A percentile compares a stretch with the other conserved stretches of the same genome.
Conservation (phyloP, 768 basidiomycete genomes). For the Coprinellus micaceus region DNA sequence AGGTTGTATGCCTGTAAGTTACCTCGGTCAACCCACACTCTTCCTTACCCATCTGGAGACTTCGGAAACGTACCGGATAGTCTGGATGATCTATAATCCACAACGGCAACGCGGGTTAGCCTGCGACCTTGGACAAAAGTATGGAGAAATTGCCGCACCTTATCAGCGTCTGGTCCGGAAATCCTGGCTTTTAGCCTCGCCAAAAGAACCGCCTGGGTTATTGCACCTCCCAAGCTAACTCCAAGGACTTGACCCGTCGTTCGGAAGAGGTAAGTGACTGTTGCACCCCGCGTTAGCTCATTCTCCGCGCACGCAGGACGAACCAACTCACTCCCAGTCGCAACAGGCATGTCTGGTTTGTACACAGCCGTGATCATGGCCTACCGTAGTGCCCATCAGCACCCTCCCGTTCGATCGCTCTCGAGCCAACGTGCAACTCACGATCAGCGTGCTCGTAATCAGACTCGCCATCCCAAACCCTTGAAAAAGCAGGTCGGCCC, state of each 20-base stretch:
- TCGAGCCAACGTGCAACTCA: slow-evolving; percentile 32
- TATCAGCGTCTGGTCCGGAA: slow-evolving; percentile 64
- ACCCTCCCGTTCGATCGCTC: too few relatives aligned
- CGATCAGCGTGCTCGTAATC: slow-evolving; percentile 84
- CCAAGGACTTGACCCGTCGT: slow-evolving; percentile 95
- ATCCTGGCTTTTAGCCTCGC: slow-evolving; percentile 70
- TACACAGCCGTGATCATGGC: slow-evolving; percentile 84
- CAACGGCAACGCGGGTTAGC: not conserved
- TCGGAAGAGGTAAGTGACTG: slow-evolving; percentile 91
- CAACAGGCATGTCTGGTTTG: slow-evolving; percentile 81
- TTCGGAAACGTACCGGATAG: slow-evolving; percentile 42
- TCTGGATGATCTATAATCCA: slow-evolving; percentile 58
- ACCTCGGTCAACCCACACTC: not conserved
- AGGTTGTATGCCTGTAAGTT: slow-evolving; percentile 58
- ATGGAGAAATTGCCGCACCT: slow-evolving; percentile 45
- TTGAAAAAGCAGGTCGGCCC: slow-evolving; percentile 77
- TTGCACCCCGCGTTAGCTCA: slow-evolving; percentile 11
- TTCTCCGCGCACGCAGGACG: slow-evolving; percentile 14
- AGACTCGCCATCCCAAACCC: slow-evolving; percentile 82
- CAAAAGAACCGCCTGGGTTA: slow-evolving; percentile 78
- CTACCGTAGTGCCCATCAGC: slow-evolving; percentile 44
- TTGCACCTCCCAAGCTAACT: slow-evolving; percentile 80
- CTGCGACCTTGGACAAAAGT: slow-evolving; percentile 5
- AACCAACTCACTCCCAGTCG: slow-evolving; percentile 75
- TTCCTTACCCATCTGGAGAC: not conserved